A percentile compares a stretch with the other conserved stretches of the same genome.
Evolutionary conservation across 1,139 yeast species (phyloP).

Genomic region (Nakaseomyces sp.): DNA sequence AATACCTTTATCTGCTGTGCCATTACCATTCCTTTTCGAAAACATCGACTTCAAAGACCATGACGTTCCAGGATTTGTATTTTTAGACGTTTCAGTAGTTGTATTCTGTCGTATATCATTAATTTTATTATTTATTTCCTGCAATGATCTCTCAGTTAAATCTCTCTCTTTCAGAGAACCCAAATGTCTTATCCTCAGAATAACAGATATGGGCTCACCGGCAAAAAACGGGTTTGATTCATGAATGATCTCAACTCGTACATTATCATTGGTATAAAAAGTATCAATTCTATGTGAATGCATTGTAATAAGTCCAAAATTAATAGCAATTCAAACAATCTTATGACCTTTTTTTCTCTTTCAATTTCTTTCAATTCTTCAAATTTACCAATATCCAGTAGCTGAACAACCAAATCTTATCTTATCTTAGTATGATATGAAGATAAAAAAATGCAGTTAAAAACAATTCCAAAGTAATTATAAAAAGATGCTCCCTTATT

Average conservation of each 20-base stretch:
- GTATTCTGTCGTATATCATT: neutral
- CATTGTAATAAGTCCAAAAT: constrained; percentile 11
- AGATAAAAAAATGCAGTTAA: too few relatives aligned
- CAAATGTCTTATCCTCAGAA: constrained; percentile 33
- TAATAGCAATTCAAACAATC: neutral
- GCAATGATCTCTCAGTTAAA: constrained; percentile 12
- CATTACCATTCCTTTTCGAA: neutral
- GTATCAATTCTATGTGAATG: constrained; percentile 27
- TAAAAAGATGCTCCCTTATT: too few relatives aligned
- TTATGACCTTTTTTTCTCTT: neutral
- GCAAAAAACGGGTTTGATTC: constrained; percentile 35
- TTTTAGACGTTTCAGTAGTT: constrained; percentile 4
- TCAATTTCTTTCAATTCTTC: too few relatives aligned
- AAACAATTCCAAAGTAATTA: too few relatives aligned
- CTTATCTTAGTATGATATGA: too few relatives aligned
- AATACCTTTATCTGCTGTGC: neutral
- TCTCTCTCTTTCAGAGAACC: constrained; percentile 25
- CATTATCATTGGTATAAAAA: constrained; percentile 26
- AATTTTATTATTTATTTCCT: constrained; percentile 9
- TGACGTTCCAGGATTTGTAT: neutral
- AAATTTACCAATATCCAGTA: too few relatives aligned
- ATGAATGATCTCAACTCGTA: constrained; percentile 34
- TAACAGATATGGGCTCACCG: constrained; percentile 34
- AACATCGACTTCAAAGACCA: constrained; percentile 16
- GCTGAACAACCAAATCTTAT: too few relatives aligned